Conservation (phyloP, 768 basidiomycete genomes). For the Pilatotrama ljubarskyi region DNA sequence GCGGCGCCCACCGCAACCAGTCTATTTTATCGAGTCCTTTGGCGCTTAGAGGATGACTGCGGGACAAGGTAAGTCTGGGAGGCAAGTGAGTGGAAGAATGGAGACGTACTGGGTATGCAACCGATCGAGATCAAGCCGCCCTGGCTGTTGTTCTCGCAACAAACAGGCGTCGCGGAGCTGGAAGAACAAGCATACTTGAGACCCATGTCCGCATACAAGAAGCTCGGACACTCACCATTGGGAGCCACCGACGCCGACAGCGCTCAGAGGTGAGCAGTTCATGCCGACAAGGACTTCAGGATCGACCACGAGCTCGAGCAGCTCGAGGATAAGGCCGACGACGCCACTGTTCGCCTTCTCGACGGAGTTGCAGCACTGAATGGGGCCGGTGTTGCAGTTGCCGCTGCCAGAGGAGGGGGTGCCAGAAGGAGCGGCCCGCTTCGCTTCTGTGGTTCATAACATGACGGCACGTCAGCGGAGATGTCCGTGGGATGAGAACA, state of each 20-base stretch:
- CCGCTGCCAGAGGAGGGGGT: conserved; percentile 4
- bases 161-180: conserved; percentile 27
- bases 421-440: conserved; percentile 16
- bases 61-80: background rate
- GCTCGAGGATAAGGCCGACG: conserved; percentile 20
- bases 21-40: conserved; percentile 1
- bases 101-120: conserved; percentile 27
- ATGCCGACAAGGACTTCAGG: conserved; percentile 25
- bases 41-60: conserved; percentile 16
- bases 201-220: too few relatives aligned
- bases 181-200: background rate
- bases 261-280: conserved; percentile 22
- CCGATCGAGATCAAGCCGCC: conserved; percentile 30
- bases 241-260: conserved; percentile 20
- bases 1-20: conserved; percentile 1
- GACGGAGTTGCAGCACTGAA: conserved; percentile 35
- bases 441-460: conserved; percentile 9
- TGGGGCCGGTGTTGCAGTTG: conserved; percentile 33
- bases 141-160: conserved; percentile 31
- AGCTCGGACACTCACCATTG: conserved; percentile 19
- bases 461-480: conserved; percentile 1
- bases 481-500: background rate
- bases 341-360: conserved; percentile 16
- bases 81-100: background rate
- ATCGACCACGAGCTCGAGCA: conserved; percentile 16